These are phyloP conservation scores for Ceratocystis smalleyi DNA, from an alignment of 2,329 filamentous ascomycete species.

Conservation along the genomic window DNA sequence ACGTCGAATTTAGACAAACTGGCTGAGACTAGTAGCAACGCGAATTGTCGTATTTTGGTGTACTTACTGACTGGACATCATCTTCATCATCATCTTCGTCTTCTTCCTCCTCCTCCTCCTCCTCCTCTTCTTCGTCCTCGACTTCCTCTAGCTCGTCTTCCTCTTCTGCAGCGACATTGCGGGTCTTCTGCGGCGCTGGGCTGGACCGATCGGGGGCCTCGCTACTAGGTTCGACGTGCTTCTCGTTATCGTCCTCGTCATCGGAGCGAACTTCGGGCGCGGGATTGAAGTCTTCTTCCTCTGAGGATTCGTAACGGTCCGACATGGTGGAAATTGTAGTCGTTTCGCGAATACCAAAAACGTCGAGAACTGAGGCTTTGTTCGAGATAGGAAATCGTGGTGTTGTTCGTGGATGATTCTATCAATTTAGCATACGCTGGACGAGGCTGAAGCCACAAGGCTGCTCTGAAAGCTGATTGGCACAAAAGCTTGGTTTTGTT, in stretches of 20 bases:
- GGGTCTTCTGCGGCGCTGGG: constrained; percentile 10
- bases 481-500: background rate
- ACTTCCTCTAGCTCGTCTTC: constrained; percentile 15
- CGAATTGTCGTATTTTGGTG: too few species aligned
- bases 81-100: constrained; percentile 33
- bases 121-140: constrained; percentile 25
- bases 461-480: background rate
- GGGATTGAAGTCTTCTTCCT: constrained; percentile 85
- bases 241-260: constrained; percentile 39
- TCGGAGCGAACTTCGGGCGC: constrained; percentile 59
- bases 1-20: background rate
- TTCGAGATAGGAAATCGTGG: too few species aligned
- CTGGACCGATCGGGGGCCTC: constrained; percentile 14
- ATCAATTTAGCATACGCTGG: background rate
- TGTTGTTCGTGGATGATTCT: too few species aligned
- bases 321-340: constrained; percentile 9
- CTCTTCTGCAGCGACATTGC: constrained; percentile 7
- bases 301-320: constrained; percentile 37
- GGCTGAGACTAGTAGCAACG: too few species aligned
- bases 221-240: constrained; percentile 21
- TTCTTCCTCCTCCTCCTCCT: constrained; percentile 24
- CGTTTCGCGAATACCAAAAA: background rate
- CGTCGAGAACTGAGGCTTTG: too few species aligned
- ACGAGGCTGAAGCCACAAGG: background rate
- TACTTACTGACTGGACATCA: constrained; percentile 49